These are phyloP conservation scores for Fonsecaea nubica DNA, from an alignment of 2,329 filamentous ascomycete species.

Conservation along the genomic window DNA sequence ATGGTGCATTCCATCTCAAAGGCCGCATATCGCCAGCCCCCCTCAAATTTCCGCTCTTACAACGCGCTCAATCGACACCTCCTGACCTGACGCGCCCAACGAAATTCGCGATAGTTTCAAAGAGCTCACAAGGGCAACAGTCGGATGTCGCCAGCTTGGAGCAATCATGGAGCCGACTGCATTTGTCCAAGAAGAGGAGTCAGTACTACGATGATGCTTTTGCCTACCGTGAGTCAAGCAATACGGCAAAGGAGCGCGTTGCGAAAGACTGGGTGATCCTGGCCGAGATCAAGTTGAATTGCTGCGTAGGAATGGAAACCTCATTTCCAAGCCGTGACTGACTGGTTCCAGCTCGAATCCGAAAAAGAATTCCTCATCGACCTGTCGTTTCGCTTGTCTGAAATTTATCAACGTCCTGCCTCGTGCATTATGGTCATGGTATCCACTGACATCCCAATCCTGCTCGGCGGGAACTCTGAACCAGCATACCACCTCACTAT, in stretches of 20 bases:
- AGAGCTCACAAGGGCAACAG: conserved; percentile 26
- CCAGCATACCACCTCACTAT: conserved; percentile 81
- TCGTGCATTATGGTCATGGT: conserved; percentile 76
- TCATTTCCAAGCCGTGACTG: conserved; percentile 28
- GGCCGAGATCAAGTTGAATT: conserved; percentile 69
- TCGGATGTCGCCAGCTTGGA: conserved; percentile 36
- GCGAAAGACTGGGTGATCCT: conserved; percentile 65
- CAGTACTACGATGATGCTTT: conserved; percentile 53
- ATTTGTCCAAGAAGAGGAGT: conserved; percentile 45
- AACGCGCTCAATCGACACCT: conserved; percentile 38
- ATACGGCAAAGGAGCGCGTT: conserved; percentile 55
- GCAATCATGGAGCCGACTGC: conserved; percentile 35
- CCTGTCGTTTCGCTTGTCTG: conserved; percentile 74
- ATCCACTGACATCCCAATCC: conserved; percentile 75
- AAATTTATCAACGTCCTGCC: conserved; percentile 75
- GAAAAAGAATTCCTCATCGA: conserved; percentile 79
- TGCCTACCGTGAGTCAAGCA: conserved; percentile 45
- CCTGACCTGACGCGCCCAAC: conserved; percentile 36
- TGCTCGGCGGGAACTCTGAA: conserved; percentile 76
- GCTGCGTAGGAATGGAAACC: conserved; percentile 58
- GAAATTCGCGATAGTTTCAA: conserved; percentile 33
- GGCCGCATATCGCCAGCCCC: conserved; percentile 33
- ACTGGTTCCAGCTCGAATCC: conserved; percentile 62
- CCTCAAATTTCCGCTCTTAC: conserved; percentile 20
- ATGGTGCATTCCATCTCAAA: conserved; percentile 26